Conservation (phyloP, 495 filamentous ascomycete species). For the Monascus purpureus region DNA sequence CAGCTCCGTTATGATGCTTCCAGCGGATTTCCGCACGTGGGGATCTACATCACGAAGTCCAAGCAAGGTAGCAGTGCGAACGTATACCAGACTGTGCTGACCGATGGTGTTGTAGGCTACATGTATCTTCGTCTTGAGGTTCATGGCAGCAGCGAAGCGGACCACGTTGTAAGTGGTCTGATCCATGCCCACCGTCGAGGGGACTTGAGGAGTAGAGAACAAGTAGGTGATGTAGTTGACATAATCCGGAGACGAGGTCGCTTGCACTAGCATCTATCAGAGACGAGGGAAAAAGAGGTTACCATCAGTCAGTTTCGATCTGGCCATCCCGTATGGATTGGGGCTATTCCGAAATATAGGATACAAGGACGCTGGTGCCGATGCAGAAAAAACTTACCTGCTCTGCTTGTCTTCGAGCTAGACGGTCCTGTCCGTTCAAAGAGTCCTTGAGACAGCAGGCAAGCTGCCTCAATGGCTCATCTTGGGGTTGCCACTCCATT, state of each 20-base stretch:
- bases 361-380: background rate
- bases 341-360: constrained; percentile 1
- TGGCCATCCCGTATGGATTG: background rate
- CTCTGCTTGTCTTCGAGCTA: constrained; percentile 68
- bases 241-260: constrained; percentile 81
- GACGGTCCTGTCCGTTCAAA: constrained; percentile 64
- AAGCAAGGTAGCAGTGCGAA: constrained; percentile 62
- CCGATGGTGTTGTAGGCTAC: constrained; percentile 56
- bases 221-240: constrained; percentile 94
- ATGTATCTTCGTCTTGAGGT: constrained; percentile 88
- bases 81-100: constrained; percentile 51
- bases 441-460: constrained; percentile 84
- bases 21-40: constrained; percentile 78
- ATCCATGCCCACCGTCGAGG: constrained; percentile 41
- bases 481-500: constrained; percentile 90
- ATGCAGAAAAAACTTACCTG: constrained; percentile 24
- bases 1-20: constrained; percentile 92
- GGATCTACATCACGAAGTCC: constrained; percentile 67
- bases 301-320: constrained; percentile 3
- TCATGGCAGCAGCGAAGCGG: constrained; percentile 74
- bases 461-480: constrained; percentile 75
- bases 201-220: constrained; percentile 54
- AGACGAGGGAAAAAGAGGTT: constrained; percentile 1
- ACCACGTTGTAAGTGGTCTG: constrained; percentile 53
- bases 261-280: constrained; percentile 80